A percentile compares a stretch with the other conserved stretches of the same genome.
phyloP scores from a whole-genome alignment of 768 basidiomycete genomes.

The Hericium alpestre region DNA sequence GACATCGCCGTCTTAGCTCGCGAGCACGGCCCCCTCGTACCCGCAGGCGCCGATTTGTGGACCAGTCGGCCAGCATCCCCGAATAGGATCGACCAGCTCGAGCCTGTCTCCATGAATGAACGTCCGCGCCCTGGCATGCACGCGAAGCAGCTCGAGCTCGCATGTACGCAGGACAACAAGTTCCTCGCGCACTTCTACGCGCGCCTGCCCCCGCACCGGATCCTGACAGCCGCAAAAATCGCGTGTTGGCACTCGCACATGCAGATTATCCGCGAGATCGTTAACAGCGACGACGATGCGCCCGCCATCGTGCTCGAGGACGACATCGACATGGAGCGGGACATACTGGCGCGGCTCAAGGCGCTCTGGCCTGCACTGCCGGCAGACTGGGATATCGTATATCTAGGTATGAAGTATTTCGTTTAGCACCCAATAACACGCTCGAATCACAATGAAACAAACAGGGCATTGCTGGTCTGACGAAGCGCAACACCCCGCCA shows the following conservation, averaged over 20 bases:
- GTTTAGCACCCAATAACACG: background rate
- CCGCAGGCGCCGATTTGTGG: constrained; percentile 16
- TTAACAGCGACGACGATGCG: constrained; percentile 17
- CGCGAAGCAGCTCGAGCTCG: background rate
- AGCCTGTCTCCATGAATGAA: background rate
- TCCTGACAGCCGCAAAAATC: constrained; percentile 48
- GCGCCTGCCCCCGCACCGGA: constrained; percentile 31
- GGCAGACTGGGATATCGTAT: constrained; percentile 60
- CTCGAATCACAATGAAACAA: background rate
- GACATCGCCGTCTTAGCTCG: constrained; percentile 5
- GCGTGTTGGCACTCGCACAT: constrained; percentile 70
- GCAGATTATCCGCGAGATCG: constrained; percentile 36
- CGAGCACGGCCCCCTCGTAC: constrained; percentile 3
- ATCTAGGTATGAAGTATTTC: constrained; percentile 39
- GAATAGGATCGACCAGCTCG: background rate
- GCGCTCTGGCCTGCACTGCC: constrained; percentile 45
- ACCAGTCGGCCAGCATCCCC: background rate
- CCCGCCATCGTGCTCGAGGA: constrained; percentile 61
- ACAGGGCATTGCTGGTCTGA: constrained; percentile 76
- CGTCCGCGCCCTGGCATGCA: background rate
- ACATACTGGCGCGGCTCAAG: constrained; percentile 34
- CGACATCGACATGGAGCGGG: constrained; percentile 68
- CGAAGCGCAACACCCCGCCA: constrained; percentile 38
- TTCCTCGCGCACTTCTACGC: constrained; percentile 25
- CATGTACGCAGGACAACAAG: constrained; percentile 23